These are phyloP conservation scores for Polygonum maritimum DNA, from an alignment of 148 eudicot genomes.

Conservation along the genomic window DNA sequence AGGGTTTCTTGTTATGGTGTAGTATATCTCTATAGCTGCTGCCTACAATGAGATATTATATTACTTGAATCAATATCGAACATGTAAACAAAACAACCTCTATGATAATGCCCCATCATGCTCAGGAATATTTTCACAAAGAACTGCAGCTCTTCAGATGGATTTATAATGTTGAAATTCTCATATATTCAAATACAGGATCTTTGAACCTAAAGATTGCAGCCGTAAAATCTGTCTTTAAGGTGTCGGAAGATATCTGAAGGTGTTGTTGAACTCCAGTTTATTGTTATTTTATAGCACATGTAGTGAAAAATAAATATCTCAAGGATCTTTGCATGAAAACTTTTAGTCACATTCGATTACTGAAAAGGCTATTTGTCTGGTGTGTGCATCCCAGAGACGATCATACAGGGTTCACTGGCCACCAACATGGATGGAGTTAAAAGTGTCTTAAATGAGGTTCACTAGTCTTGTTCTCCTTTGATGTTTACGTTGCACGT, in stretches of 20 bases:
- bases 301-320: not conserved
- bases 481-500: not conserved
- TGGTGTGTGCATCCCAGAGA: not conserved
- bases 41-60: slow-evolving; percentile 29
- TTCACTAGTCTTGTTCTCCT: not conserved
- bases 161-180: not conserved
- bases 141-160: not conserved
- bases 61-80: not conserved
- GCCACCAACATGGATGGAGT: not conserved
- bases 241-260: not conserved
- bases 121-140: not conserved
- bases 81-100: not conserved
- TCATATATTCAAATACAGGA: not conserved
- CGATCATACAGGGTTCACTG: not conserved
- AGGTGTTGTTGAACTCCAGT: not conserved
- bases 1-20: slow-evolving; percentile 83
- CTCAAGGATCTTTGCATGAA: not conserved
- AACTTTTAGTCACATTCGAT: not conserved
- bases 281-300: not conserved
- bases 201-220: not conserved
- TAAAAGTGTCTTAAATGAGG: not conserved
- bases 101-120: not conserved
- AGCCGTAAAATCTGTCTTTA: not conserved
- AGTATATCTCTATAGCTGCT: slow-evolving; percentile 81
- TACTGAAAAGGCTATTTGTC: not conserved